Percentiles rank a stretch among this genome's conserved stretches.
phyloP scores from a whole-genome alignment of 371 early-diverging fungal genomes.

The Umbelopsis sp. region DNA sequence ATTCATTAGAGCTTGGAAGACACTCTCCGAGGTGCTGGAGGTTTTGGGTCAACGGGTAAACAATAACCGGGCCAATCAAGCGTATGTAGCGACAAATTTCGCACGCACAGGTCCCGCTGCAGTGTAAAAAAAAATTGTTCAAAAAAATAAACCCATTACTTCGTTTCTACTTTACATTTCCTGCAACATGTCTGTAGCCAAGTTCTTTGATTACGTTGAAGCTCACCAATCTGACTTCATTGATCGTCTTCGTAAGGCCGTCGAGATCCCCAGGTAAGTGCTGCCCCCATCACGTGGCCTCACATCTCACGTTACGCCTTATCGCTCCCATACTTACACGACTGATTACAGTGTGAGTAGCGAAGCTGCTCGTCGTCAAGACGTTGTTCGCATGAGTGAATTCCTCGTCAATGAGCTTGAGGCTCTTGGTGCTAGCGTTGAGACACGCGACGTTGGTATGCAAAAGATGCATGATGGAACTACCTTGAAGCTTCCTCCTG shows the following conservation, averaged over 20 bases:
- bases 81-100: not conserved
- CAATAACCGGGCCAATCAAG: conserved; percentile 12
- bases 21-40: conserved; percentile 15
- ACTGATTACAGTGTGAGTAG: conserved; percentile 73
- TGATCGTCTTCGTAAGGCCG: conserved; percentile 85
- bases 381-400: conserved; percentile 92
- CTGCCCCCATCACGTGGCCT: not conserved
- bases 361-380: conserved; percentile 74
- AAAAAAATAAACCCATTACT: conserved; percentile 2
- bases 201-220: conserved; percentile 80
- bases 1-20: conserved; percentile 4
- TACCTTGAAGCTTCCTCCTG: conserved; percentile 84
- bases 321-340: not conserved
- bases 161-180: conserved; percentile 22
- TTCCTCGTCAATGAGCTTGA: conserved; percentile 82
- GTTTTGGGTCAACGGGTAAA: conserved; percentile 19
- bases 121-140: not conserved
- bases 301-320: not conserved
- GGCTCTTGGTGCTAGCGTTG: conserved; percentile 73
- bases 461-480: conserved; percentile 79
- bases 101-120: conserved; percentile 20
- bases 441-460: conserved; percentile 78
- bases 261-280: conserved; percentile 86
- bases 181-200: conserved; percentile 13
- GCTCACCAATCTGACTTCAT: conserved; percentile 81